Conservation (phyloP, 176 grass and related monocot species). For the Pontederia crassipes region DNA sequence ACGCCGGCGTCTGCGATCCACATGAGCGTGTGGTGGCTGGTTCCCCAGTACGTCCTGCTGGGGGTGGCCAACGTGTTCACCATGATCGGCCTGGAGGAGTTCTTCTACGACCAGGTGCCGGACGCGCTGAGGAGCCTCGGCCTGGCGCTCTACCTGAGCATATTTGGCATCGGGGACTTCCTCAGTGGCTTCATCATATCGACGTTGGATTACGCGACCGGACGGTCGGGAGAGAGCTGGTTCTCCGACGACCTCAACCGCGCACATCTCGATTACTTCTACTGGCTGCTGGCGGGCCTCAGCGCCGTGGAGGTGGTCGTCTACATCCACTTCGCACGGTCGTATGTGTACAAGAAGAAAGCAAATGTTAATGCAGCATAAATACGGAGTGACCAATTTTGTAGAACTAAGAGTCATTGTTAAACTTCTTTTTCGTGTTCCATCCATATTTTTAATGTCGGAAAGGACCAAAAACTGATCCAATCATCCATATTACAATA, state of each 20-base stretch:
- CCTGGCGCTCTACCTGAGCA: slow-evolving; percentile 24
- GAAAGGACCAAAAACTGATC: too few relatives aligned
- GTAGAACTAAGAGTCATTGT: too few relatives aligned
- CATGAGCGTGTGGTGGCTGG: slow-evolving; percentile 87
- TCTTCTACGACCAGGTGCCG: slow-evolving; percentile 30
- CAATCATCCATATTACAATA: too few relatives aligned
- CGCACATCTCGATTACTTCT: slow-evolving; percentile 63
- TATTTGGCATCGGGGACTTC: slow-evolving; percentile 39
- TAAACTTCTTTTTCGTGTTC: too few relatives aligned
- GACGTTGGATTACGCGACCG: slow-evolving; percentile 34
- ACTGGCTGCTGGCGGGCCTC: slow-evolving; percentile 40
- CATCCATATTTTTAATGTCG: too few relatives aligned
- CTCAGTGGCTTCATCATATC: slow-evolving; percentile 42
- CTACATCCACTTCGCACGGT: slow-evolving; percentile 30
- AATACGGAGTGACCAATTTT: too few relatives aligned
- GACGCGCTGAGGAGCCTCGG: slow-evolving; percentile 30
- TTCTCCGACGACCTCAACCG: slow-evolving; percentile 52
- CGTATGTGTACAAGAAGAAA: slow-evolving; percentile 23
- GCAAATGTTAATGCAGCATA: neutral
- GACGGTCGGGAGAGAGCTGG: slow-evolving; percentile 35
- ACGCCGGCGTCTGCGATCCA: slow-evolving; percentile 27
- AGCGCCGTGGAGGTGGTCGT: slow-evolving; percentile 22
- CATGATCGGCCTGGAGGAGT: slow-evolving; percentile 47
- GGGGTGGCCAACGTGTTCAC: slow-evolving; percentile 74
- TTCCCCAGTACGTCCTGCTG: slow-evolving; percentile 67